phyloP scores from a whole-genome alignment of 192 early-diverging fungal genomes.

The Coemansia sp. region DNA sequence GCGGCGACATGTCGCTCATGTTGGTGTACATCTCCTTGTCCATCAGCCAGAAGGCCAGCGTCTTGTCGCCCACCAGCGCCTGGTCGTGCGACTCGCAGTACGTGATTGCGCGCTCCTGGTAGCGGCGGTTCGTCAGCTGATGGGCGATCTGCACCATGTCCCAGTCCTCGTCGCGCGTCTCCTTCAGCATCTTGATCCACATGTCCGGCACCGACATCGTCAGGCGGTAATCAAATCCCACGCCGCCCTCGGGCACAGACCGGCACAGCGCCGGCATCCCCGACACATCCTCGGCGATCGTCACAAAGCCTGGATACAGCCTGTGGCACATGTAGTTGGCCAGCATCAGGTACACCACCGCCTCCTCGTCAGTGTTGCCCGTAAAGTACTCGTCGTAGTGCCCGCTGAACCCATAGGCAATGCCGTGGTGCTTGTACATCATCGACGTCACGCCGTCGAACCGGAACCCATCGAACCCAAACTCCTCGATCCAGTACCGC shows the following conservation, averaged over 20 bases:
- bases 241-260: conserved; percentile 76
- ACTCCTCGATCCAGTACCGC: conserved; percentile 90
- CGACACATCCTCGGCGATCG: conserved; percentile 97
- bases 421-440: conserved; percentile 95
- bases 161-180: conserved; percentile 89
- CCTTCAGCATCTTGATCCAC: conserved; percentile 99
- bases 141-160: conserved; percentile 81
- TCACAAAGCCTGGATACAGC: conserved; percentile 77
- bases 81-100: conserved; percentile 98
- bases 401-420: conserved; percentile 90
- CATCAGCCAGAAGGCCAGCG: conserved; percentile 99
- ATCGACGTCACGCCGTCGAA: conserved; percentile 98
- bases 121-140: conserved; percentile 87
- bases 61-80: conserved; percentile 98
- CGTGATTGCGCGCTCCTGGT: conserved; percentile 89
- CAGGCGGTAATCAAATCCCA: conserved; percentile 96
- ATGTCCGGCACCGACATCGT: conserved; percentile 97
- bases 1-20: conserved; percentile 78
- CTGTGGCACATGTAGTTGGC: conserved; percentile 83
- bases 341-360: conserved; percentile 87
- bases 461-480: conserved; percentile 92
- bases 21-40: conserved; percentile 98
- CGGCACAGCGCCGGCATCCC: conserved; percentile 98
- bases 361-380: conserved; percentile 73
- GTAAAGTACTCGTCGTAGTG: conserved; percentile 94